Conservation (phyloP, 768 basidiomycete species). For the Russula ochroleuca region DNA sequence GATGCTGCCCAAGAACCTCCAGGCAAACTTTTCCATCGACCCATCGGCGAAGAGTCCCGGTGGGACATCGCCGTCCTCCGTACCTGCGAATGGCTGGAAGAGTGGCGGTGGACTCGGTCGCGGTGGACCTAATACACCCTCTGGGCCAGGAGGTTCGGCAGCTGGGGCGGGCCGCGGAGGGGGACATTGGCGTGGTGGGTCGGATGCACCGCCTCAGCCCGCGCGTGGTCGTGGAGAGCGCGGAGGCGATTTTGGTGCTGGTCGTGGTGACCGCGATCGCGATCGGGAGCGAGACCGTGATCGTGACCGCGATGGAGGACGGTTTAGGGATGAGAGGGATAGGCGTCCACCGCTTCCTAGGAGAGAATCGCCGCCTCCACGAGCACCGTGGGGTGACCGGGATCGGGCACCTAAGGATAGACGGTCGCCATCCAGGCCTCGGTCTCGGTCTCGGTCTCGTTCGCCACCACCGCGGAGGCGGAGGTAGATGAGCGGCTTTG, state of each 20-base stretch:
- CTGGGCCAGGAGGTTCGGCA: constrained; percentile 34
- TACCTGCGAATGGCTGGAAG: constrained; percentile 37
- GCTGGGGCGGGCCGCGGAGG: constrained; percentile 48
- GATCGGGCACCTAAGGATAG: constrained; percentile 35
- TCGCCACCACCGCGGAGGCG: constrained; percentile 40
- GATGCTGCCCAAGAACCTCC: constrained; percentile 61
- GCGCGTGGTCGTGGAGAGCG: constrained; percentile 42
- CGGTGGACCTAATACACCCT: constrained; percentile 49
- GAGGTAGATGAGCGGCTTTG: neutral
- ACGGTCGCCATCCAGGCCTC: constrained; percentile 37
- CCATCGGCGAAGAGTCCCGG: constrained; percentile 44
- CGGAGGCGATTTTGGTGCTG: constrained; percentile 40
- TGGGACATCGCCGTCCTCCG: constrained; percentile 36
- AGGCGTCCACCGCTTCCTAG: constrained; percentile 40
- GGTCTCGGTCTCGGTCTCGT: constrained; percentile 39
- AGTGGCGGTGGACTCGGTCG: constrained; percentile 35
- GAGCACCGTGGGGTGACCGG: constrained; percentile 37
- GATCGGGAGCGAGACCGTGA: constrained; percentile 32
- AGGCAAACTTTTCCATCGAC: constrained; percentile 41
- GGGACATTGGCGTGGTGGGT: constrained; percentile 74
- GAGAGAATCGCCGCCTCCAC: constrained; percentile 43
- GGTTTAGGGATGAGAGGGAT: constrained; percentile 50
- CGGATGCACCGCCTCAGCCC: constrained; percentile 42
- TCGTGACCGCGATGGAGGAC: constrained; percentile 32
- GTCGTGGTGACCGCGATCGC: constrained; percentile 27